Percentiles rank a stretch among this genome's conserved stretches.
Evolutionary conservation across 352 stramenopile species (phyloP).

Genomic region (Pythium pyrilobum): DNA sequence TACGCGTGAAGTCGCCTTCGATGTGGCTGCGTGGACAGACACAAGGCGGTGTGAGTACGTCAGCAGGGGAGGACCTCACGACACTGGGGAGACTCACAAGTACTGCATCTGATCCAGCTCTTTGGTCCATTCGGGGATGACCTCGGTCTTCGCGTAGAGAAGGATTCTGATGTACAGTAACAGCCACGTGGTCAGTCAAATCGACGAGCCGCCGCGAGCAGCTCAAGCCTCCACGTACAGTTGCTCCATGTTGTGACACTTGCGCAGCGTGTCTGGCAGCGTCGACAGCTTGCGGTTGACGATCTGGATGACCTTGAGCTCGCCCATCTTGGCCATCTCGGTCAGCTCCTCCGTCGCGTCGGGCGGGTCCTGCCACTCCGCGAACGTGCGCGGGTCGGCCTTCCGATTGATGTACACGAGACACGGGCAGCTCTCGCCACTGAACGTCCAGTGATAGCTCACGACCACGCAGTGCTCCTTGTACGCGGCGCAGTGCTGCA

Average conservation of each 20-base stretch:
- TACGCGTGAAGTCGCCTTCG: constrained; percentile 13
- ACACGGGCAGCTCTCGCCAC: constrained; percentile 23
- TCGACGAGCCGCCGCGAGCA: not conserved
- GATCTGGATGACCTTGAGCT: constrained; percentile 39
- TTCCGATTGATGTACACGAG: constrained; percentile 34
- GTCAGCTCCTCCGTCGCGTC: constrained; percentile 24
- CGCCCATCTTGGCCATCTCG: constrained; percentile 22
- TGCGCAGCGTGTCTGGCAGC: constrained; percentile 28
- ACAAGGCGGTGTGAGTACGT: not conserved
- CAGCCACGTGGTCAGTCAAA: no score
- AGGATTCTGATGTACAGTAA: constrained; percentile 23
- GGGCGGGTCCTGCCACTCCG: constrained; percentile 30
- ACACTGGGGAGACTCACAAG: no score
- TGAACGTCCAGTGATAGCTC: constrained; percentile 35
- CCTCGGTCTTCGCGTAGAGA: constrained; percentile 28
- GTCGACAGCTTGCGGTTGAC: constrained; percentile 33
- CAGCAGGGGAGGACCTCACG: constrained; percentile 1
- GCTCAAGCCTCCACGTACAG: constrained; percentile 11
- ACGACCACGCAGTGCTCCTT: constrained; percentile 30
- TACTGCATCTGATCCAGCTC: constrained; percentile 28
- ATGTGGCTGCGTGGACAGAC: constrained; percentile 8
- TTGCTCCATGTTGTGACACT: constrained; percentile 27
- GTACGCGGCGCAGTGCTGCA: constrained; percentile 27
- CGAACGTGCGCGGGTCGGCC: constrained; percentile 21
- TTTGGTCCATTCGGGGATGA: constrained; percentile 26